A percentile compares a stretch with the other conserved stretches of the same genome.
Evolutionary conservation across 805 yeast species (phyloP).

Genomic region (Pichia exigua): DNA sequence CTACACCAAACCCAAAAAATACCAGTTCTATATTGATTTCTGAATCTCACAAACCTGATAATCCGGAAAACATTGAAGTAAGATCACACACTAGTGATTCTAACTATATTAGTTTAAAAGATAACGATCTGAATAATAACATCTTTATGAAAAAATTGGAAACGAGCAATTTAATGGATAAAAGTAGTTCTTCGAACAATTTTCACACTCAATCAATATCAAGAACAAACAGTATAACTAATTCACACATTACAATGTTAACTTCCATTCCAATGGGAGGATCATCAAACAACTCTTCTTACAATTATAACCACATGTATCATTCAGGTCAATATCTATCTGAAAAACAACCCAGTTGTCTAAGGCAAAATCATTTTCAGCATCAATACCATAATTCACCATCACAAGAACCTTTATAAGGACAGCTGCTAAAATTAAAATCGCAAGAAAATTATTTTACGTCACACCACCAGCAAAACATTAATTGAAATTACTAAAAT

Average conservation of each 20-base stretch:
- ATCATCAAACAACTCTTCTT: background rate
- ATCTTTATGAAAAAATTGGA: background rate
- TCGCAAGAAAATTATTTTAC: background rate
- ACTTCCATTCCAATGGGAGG: background rate
- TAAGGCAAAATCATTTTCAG: background rate
- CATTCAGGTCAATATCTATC: background rate
- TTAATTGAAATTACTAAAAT: too few relatives aligned
- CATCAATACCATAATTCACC: background rate
- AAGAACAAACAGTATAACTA: background rate
- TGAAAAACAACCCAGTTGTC: background rate
- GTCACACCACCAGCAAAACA: background rate
- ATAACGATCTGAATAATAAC: background rate
- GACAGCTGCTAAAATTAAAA: background rate
- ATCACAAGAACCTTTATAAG: background rate
- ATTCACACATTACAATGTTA: background rate
- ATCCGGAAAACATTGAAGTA: background rate
- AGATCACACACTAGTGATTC: background rate
- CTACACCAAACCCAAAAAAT: background rate
- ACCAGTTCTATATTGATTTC: background rate
- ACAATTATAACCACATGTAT: background rate
- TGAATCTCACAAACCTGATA: background rate
- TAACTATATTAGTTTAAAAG: too few relatives aligned
- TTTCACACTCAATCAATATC: background rate
- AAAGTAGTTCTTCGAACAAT: background rate
- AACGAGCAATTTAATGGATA: too few relatives aligned